Conservation (phyloP, 116 monocot genomes). For the Zostera marina region DNA sequence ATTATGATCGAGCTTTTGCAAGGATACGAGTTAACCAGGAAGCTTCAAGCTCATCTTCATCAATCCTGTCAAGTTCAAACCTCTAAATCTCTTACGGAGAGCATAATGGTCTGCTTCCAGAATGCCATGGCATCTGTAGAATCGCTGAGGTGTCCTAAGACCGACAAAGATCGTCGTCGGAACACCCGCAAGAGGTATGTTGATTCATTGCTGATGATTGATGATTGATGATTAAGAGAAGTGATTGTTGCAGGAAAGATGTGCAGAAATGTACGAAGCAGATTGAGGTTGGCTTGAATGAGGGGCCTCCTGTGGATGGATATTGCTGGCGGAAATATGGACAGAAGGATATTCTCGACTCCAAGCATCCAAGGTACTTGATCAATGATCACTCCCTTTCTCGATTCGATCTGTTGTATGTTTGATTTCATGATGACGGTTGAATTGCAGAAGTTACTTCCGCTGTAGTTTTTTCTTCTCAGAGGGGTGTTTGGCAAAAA, state of each 20-base stretch:
- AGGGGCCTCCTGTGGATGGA: constrained; percentile 44
- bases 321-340: constrained; percentile 88
- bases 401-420: background rate
- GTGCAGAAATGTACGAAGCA: constrained; percentile 28
- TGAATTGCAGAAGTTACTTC: constrained; percentile 53
- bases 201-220: too few species aligned
- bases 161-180: background rate
- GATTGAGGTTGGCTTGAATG: constrained; percentile 21
- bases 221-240: too few species aligned
- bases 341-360: constrained; percentile 71
- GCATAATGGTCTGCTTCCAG: constrained; percentile 11
- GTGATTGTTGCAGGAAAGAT: constrained; percentile 59
- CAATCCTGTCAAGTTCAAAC: background rate
- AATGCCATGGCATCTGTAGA: constrained; percentile 14
- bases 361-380: constrained; percentile 48
- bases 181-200: too few species aligned
- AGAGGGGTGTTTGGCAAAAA: constrained; percentile 52
- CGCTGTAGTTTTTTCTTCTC: constrained; percentile 52
- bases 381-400: background rate
- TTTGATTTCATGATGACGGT: too few species aligned
- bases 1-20: constrained; percentile 16
- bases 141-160: background rate
- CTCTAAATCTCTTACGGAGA: constrained; percentile 9
- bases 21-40: constrained; percentile 22
- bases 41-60: constrained; percentile 17